These are phyloP conservation scores for Astrothelium macrocarpum DNA, from an alignment of 495 filamentous ascomycete genomes.

Conservation along the genomic window DNA sequence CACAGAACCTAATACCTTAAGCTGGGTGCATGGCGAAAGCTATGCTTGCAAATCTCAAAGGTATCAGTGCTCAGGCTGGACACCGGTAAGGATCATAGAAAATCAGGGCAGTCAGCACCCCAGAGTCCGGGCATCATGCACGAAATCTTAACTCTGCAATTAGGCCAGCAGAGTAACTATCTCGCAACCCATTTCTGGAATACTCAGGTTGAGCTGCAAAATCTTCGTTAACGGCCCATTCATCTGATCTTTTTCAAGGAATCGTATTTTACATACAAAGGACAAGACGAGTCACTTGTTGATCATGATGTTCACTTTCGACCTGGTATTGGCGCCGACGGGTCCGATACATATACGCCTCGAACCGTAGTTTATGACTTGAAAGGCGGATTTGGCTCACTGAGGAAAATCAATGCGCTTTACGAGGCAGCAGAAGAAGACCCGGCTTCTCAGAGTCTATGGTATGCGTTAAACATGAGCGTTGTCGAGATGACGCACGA, in stretches of 20 bases:
- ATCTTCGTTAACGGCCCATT: background rate
- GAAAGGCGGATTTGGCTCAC: constrained; percentile 81
- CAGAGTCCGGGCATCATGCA: too few relatives aligned
- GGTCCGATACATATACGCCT: constrained; percentile 83
- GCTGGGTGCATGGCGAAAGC: too few relatives aligned
- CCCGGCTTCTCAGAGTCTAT: constrained; percentile 42
- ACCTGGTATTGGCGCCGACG: constrained; percentile 71
- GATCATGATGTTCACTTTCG: constrained; percentile 92
- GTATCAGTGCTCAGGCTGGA: too few relatives aligned
- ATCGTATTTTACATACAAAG: constrained; percentile 90
- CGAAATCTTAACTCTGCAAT: constrained; percentile 89
- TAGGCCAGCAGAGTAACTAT: constrained; percentile 89
- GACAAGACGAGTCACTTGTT: constrained; percentile 55
- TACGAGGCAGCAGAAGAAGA: constrained; percentile 61
- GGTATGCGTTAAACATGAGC: too few relatives aligned
- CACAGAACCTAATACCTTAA: too few relatives aligned
- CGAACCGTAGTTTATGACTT: constrained; percentile 90
- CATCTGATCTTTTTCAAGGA: constrained; percentile 48
- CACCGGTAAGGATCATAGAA: too few relatives aligned
- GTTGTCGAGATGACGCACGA: too few relatives aligned
- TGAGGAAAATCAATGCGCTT: constrained; percentile 78
- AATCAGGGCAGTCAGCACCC: too few relatives aligned
- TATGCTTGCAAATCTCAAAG: too few relatives aligned
- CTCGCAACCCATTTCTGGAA: constrained; percentile 99
- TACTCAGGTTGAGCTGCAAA: constrained; percentile 49